Evolutionary conservation across 2,329 filamentous ascomycete genomes (phyloP).

Genomic region (Cytospora paraplurivora): DNA sequence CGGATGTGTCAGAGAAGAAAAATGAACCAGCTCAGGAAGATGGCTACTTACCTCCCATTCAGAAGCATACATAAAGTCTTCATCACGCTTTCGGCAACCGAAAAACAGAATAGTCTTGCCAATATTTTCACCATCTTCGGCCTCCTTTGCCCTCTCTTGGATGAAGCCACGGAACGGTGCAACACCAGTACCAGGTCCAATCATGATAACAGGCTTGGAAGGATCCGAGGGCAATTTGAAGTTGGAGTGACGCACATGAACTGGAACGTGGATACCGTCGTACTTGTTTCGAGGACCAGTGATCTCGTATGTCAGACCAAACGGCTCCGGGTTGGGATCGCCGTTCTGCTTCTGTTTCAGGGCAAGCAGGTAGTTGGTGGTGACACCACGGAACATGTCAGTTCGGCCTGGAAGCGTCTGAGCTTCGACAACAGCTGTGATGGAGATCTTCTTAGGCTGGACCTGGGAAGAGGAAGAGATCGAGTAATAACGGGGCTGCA

Average conservation of each 20-base stretch:
- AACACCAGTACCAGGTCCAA: conserved; percentile 94
- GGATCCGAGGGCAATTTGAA: conserved; percentile 98
- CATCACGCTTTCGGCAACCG: conserved; percentile 81
- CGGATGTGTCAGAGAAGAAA: conserved; percentile 25
- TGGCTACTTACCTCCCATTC: conserved; percentile 81
- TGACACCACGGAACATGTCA: conserved; percentile 85
- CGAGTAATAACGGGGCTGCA: conserved; percentile 98
- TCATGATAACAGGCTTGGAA: conserved; percentile 90
- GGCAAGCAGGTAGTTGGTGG: conserved; percentile 94
- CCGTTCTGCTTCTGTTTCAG: conserved; percentile 97
- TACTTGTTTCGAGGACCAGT: conserved; percentile 94
- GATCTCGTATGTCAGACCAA: conserved; percentile 84
- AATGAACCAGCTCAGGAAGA: neutral
- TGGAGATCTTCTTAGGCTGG: conserved; percentile 91
- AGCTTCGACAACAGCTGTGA: conserved; percentile 92
- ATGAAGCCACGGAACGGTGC: conserved; percentile 95
- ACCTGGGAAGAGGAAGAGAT: conserved; percentile 96
- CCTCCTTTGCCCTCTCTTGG: conserved; percentile 86
- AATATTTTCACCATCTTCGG: conserved; percentile 76
- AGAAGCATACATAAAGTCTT: conserved; percentile 89
- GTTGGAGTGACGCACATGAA: conserved; percentile 96
- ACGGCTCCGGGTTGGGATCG: conserved; percentile 77
- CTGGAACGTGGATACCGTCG: conserved; percentile 89
- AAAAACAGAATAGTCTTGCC: conserved; percentile 92
- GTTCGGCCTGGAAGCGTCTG: conserved; percentile 74